Conservation (phyloP, 2,329 filamentous ascomycete species). For the Verticillium dahliae region DNA sequence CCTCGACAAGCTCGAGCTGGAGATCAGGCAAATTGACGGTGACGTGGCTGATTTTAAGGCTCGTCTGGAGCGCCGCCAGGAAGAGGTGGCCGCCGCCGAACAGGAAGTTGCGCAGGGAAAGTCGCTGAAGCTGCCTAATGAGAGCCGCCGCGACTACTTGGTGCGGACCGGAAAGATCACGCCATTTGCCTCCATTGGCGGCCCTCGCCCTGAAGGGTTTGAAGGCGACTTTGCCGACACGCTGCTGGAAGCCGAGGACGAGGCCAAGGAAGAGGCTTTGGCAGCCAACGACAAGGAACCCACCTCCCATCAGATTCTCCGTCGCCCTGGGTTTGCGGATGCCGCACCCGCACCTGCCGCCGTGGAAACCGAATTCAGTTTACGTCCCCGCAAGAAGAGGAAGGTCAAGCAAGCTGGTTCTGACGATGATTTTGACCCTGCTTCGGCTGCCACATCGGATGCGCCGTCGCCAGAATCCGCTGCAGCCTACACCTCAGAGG, state of each 20-base stretch:
- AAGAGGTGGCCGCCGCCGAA: slow-evolving; percentile 38
- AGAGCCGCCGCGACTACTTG: slow-evolving; percentile 81
- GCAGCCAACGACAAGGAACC: slow-evolving; percentile 34
- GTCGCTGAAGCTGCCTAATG: slow-evolving; percentile 63
- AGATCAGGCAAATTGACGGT: slow-evolving; percentile 57
- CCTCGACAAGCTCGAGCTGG: slow-evolving; percentile 24
- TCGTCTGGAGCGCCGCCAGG: slow-evolving; percentile 71
- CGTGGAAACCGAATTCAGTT: slow-evolving; percentile 47
- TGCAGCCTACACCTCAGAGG: slow-evolving; percentile 27
- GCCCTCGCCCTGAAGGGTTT: slow-evolving; percentile 52
- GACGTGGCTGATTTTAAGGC: slow-evolving; percentile 76
- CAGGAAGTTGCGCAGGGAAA: slow-evolving; percentile 34
- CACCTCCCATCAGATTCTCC: slow-evolving; percentile 65
- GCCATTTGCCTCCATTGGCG: slow-evolving; percentile 76
- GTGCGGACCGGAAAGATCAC: slow-evolving; percentile 97
- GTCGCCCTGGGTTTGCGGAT: slow-evolving; percentile 65
- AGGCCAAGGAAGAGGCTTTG: slow-evolving; percentile 42
- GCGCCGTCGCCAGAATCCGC: slow-evolving; percentile 21
- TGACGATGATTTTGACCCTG: slow-evolving; percentile 39
- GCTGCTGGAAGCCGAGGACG: slow-evolving; percentile 76
- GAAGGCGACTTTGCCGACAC: slow-evolving; percentile 69
- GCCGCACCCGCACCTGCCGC: slow-evolving; percentile 26
- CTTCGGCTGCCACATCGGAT: slow-evolving; percentile 15
- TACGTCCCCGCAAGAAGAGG: slow-evolving; percentile 52
- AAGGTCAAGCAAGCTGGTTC: slow-evolving; percentile 25